Conservation (phyloP, 2,329 filamentous ascomycete species). For the Decorospora gaudefroyi region DNA sequence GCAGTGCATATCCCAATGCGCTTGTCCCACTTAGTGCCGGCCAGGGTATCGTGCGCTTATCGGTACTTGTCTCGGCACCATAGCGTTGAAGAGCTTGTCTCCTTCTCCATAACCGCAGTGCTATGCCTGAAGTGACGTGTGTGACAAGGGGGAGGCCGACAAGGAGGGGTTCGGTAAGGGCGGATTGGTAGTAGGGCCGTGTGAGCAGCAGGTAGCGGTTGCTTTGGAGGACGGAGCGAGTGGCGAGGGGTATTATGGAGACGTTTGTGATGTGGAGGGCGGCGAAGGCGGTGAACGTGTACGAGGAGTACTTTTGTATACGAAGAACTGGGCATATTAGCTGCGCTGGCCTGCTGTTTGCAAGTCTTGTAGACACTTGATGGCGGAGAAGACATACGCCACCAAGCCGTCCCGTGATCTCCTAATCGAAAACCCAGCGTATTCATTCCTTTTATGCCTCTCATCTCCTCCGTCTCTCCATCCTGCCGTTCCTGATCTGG, state of each 20-base stretch:
- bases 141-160: constrained; percentile 73
- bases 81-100: constrained; percentile 73
- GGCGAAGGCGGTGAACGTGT: constrained; percentile 56
- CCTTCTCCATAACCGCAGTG: constrained; percentile 74
- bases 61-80: constrained; percentile 66
- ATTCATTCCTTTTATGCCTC: constrained; percentile 25
- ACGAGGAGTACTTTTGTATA: constrained; percentile 86
- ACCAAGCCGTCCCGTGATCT: constrained; percentile 73
- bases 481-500: constrained; percentile 24
- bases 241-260: constrained; percentile 41
- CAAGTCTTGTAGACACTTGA: not conserved
- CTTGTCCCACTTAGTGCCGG: constrained; percentile 72
- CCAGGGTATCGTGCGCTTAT: constrained; percentile 62
- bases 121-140: constrained; percentile 77
- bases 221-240: constrained; percentile 63
- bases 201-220: constrained; percentile 90
- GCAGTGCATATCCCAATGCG: constrained; percentile 71
- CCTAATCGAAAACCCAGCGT: constrained; percentile 61
- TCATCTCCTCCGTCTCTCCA: constrained; percentile 14
- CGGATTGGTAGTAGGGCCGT: constrained; percentile 86
- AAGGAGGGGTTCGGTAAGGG: constrained; percentile 74
- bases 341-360: not conserved
- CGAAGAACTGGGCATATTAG: constrained; percentile 61
- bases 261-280: constrained; percentile 56
- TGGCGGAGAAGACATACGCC: constrained; percentile 59